These are phyloP conservation scores for Russula vinacea DNA, from an alignment of 768 basidiomycete species.

Conservation along the genomic window DNA sequence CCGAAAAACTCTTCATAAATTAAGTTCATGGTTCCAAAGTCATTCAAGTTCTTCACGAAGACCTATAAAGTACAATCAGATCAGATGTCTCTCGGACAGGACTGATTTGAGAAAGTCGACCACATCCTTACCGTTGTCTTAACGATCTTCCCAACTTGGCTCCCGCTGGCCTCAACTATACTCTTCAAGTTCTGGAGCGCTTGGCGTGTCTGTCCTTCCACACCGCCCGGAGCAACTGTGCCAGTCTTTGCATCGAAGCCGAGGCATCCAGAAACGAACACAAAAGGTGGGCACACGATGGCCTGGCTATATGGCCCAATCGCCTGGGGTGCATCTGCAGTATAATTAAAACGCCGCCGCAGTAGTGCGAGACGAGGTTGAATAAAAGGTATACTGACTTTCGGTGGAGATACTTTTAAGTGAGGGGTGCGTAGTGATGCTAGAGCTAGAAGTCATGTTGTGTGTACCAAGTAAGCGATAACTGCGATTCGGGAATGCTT, in stretches of 20 bases:
- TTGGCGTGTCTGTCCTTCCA: slow-evolving; percentile 79
- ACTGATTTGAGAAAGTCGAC: not conserved
- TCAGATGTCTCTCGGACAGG: not conserved
- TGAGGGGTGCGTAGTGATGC: slow-evolving; percentile 39
- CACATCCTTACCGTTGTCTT: slow-evolving; percentile 77
- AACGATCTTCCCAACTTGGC: slow-evolving; percentile 73
- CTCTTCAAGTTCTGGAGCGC: slow-evolving; percentile 82
- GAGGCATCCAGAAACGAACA: slow-evolving; percentile 90
- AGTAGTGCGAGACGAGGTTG: too few relatives aligned
- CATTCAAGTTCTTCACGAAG: slow-evolving; percentile 89
- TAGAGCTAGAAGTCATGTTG: slow-evolving; percentile 35
- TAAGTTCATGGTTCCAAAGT: slow-evolving; percentile 79
- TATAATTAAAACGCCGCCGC: slow-evolving; percentile 1
- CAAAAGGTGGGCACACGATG: slow-evolving; percentile 74
- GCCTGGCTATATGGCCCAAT: slow-evolving; percentile 90
- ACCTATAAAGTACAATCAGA: slow-evolving; percentile 49
- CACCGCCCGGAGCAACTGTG: slow-evolving; percentile 67
- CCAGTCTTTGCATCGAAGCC: slow-evolving; percentile 72
- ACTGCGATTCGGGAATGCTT: not conserved
- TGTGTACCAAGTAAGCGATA: not conserved
- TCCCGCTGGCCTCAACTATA: slow-evolving; percentile 79
- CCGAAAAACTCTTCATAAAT: slow-evolving; percentile 86
- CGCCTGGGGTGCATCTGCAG: slow-evolving; percentile 69
- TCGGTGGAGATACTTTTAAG: slow-evolving; percentile 39
- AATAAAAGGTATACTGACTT: slow-evolving; percentile 21